Evolutionary conservation across 2,329 filamentous ascomycete species (phyloP).

Genomic region (Diaporthe citri): DNA sequence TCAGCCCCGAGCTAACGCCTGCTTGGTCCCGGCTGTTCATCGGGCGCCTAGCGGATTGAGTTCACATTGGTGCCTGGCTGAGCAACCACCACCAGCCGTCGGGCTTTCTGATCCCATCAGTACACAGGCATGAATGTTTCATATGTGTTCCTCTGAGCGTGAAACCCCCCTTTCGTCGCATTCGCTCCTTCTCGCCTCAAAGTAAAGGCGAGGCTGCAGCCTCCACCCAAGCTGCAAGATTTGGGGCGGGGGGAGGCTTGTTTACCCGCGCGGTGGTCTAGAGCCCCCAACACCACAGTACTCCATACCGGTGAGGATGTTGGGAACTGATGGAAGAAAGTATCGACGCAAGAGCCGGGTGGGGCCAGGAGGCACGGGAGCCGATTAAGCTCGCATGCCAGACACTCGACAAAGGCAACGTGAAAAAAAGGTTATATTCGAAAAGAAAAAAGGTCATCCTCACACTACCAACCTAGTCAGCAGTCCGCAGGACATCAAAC

Average conservation of each 20-base stretch:
- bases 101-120: background rate
- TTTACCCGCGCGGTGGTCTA: background rate
- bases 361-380: conserved; percentile 16
- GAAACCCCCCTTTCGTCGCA: background rate
- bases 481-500: conserved; percentile 25
- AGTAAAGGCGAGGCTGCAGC: background rate
- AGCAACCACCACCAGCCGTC: background rate
- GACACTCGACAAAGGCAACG: background rate
- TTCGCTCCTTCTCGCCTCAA: background rate
- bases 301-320: background rate
- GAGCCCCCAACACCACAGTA: no score
- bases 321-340: background rate
- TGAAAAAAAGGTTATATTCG: background rate
- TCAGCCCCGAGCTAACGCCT: background rate
- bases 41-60: background rate
- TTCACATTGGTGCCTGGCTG: background rate
- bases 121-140: conserved; percentile 13
- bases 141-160: background rate
- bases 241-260: background rate
- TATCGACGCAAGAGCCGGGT: background rate
- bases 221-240: background rate
- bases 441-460: conserved; percentile 5
- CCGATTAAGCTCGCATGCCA: conserved; percentile 33
- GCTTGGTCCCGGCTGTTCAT: background rate
- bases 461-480: conserved; percentile 16